These are phyloP conservation scores for Trifolium repens DNA, from an alignment of 306 rosid genomes.

Conservation along the genomic window DNA sequence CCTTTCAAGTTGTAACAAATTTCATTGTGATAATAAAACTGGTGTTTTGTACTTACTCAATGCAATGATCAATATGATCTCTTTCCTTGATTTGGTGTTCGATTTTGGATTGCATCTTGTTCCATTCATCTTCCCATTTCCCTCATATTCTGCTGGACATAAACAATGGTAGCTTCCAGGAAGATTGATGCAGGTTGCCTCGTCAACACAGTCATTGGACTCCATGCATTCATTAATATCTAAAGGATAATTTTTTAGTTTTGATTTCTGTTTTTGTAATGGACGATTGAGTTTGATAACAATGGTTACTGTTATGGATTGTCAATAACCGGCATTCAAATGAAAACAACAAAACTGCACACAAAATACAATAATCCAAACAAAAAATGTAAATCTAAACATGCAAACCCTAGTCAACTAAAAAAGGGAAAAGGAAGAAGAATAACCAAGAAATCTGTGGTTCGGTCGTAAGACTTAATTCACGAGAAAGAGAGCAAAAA, in stretches of 20 bases:
- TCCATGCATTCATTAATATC: slow-evolving; percentile 2
- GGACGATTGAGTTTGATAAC: neutral
- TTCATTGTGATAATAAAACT: neutral
- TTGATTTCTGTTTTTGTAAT: neutral
- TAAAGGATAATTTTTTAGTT: neutral
- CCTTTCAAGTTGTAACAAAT: neutral
- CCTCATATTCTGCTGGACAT: neutral
- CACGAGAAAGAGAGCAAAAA: no score
- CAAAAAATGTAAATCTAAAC: no score
- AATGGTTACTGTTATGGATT: neutral
- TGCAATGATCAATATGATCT: neutral
- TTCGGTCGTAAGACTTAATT: no score
- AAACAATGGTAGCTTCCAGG: neutral
- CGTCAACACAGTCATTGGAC: neutral
- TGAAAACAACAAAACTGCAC: no score
- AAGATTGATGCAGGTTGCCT: neutral
- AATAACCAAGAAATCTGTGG: no score
- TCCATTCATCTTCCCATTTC: neutral
- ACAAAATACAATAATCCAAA: no score
- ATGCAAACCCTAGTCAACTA: no score
- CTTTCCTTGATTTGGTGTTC: neutral
- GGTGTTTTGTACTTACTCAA: neutral
- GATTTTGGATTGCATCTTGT: neutral
- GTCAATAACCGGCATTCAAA: no score
- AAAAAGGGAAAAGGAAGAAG: no score